Evolutionary conservation across 2,329 filamentous ascomycete species (phyloP).

Genomic region (Colletotrichum sp.): DNA sequence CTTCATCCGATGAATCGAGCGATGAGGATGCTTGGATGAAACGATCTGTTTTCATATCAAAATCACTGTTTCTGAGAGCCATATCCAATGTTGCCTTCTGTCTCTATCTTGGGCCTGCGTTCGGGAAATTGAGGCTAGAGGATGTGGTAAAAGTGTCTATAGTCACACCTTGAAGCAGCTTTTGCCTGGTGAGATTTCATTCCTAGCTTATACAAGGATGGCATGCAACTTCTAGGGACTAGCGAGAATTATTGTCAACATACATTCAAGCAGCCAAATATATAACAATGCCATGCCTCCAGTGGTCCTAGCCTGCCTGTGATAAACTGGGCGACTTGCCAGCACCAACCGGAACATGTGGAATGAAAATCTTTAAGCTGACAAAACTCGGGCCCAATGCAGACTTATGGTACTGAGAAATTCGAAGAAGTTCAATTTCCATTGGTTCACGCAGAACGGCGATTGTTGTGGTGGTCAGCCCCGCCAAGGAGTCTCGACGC

Average conservation of each 20-base stretch:
- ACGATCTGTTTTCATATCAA: not conserved
- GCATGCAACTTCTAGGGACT: no score
- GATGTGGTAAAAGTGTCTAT: not conserved
- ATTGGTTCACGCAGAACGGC: not conserved
- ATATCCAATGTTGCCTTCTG: not conserved
- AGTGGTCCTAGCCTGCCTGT: not conserved
- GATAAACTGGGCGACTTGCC: not conserved
- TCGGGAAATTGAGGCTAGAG: not conserved
- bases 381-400: not conserved
- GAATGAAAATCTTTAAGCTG: not conserved
- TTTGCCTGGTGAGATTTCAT: not conserved
- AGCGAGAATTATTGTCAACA: no score
- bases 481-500: not conserved
- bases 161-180: not conserved
- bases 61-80: not conserved
- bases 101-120: not conserved
- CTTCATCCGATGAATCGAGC: not conserved
- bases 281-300: rapidly evolving
- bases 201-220: no score
- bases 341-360: not conserved
- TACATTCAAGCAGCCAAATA: no score
- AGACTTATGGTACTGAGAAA: not conserved
- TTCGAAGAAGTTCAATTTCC: not conserved
- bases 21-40: not conserved
- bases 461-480: not conserved